These are phyloP conservation scores for Gynostemma pentaphyllum DNA, from an alignment of 306 rosid genomes.

Conservation along the genomic window DNA sequence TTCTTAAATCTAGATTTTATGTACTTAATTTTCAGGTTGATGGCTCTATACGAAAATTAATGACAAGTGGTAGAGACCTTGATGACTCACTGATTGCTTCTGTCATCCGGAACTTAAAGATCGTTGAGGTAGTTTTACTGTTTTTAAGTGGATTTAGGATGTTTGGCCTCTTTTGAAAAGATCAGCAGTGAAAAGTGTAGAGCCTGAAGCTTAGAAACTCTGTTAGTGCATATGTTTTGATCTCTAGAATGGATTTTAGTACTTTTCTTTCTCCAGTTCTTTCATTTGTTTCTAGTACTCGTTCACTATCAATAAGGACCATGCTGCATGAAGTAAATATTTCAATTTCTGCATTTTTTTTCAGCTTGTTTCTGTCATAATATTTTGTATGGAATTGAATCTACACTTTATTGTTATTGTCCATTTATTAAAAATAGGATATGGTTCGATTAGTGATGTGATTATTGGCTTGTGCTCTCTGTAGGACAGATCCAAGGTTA, in stretches of 20 bases:
- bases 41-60: constrained; percentile 41
- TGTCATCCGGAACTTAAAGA: constrained; percentile 70
- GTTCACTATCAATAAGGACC: not conserved
- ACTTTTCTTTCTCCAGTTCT: not conserved
- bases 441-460: constrained; percentile 32
- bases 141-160: not conserved
- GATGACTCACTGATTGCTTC: constrained; percentile 62
- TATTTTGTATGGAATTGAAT: not conserved
- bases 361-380: not conserved
- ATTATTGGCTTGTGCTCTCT: constrained; percentile 38
- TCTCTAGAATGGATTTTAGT: not conserved
- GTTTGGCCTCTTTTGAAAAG: not conserved
- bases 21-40: constrained; percentile 36
- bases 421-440: constrained; percentile 10
- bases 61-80: constrained; percentile 61
- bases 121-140: constrained; percentile 44
- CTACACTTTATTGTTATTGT: constrained; percentile 7
- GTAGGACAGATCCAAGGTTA: constrained; percentile 94
- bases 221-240: not conserved
- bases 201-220: not conserved
- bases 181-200: not conserved
- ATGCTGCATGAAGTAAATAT: not conserved
- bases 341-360: not conserved
- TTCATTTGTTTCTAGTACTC: not conserved
- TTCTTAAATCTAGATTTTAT: not conserved